Base-by-base conservation (phyloP, 176 grass and related monocot species). In the Pontederia paniculata region DNA sequence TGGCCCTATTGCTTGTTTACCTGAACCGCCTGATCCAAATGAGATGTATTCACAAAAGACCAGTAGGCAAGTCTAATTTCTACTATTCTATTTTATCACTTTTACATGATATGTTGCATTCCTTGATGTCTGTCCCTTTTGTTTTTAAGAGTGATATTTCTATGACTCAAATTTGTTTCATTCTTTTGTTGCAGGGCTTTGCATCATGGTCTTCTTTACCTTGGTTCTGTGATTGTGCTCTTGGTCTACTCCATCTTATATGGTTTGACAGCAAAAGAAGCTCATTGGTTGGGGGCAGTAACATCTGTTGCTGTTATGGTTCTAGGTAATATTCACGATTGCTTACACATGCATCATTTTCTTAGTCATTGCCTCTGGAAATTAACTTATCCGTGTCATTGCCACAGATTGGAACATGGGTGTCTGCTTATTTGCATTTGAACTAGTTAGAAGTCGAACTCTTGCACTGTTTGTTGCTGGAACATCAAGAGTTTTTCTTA, bases 321-420 rank as follows among this genome's bases (percentile, higher is more conserved):
- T 88, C 83, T 98, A 52, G 93, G 93, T 98, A 98, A 84, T 44
- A 6, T 9, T 59, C 16, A 17, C 22, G 9, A 13, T 15, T 21
- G 76, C 19, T 61, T 84, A 67, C 70, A 42, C 45, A 47, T 45
- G 65, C 20, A 48, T 73, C 50, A 51, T 77, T 44, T n/a, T 31
- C 61, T 28, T 60, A 28, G 17, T 57, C 22, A 45, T 41, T 69
- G 69, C 67, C 62, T 19, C 73, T 58, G 60, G 44, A 60, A 72
- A 44, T 23, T 68, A 50, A 70, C 44, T 50, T 42, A 55, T 78
- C 54, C 59, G 54, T 47, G 66, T 73, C 70, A 12, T 22, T 67
- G 55, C 84, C 73, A 59, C 74, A 98, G 93, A 98, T 64, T 98
- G 93, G 93, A 98, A 98, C 70, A 65, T 98, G 46, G 93, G 87